Base-by-base conservation (phyloP, 2,329 filamentous ascomycete species). In the Myriosclerotinia curreyana region DNA sequence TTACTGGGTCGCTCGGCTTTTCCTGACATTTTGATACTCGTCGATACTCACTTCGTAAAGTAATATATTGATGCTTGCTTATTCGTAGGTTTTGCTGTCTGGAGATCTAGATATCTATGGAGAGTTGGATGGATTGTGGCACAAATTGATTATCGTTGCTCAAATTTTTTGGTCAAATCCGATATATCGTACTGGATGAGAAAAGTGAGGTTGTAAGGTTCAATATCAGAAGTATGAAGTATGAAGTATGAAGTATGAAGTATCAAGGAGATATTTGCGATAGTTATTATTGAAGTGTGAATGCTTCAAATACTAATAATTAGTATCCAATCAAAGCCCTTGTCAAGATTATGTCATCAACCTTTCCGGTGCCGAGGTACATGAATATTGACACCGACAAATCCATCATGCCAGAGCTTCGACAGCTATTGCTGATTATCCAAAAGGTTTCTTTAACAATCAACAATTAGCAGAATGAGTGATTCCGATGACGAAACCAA, bases 1-100 rank as follows among this genome's bases (percentile, higher is more conserved):
- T 73, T 73, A 67, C 66, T 70, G 65, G 70, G 68, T 60, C 70
- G 65, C 12, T 70, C 70, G 31, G 62, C 59, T 55, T 65, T 67
- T 54, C 67, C 67, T 31, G 71, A 67, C 72, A 73, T 73, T 44
- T 38, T 65, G 54, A 40, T 50, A 49, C 28, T 31, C 6, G 22
- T 54, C 17, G 50, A 56, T 62, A 56, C 34, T 31, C 60, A 56
- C 51, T 49, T 40, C 60, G 40, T 56, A 17, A 46, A 25, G 49
- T 55, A 25, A 38, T 55, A n/a, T 54, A 20, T 31, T 38, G 60
- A 50, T 40, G 28, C 44, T 58, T 40, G 28, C 44, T 58, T 25
- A 58, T 34, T 31, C 25, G 44, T 22, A 46, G 28, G 12, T 40
- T 28, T 49, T 38, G n/a, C 31, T 25, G 40, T 20, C 51, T 22